Conservation (phyloP, 192 early-diverging fungal genomes). For the Coemansia sp. region DNA sequence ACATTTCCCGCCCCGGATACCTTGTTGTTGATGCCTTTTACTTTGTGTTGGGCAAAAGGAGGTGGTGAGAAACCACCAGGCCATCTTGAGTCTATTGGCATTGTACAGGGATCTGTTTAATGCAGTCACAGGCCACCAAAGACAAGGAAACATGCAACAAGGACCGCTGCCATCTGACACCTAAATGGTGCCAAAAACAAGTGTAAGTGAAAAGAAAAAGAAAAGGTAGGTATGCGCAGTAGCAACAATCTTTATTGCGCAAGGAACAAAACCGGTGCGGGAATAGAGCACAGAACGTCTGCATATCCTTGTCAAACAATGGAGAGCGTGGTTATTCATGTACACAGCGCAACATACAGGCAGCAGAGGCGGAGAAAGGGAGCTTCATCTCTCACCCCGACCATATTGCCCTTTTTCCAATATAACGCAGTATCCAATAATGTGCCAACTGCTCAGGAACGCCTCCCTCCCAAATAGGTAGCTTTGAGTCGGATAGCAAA, state of each 20-base stretch:
- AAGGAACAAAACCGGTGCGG: constrained; percentile 1
- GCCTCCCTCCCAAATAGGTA: not conserved
- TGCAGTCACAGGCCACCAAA: not conserved
- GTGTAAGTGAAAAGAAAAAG: not conserved
- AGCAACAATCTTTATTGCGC: constrained; percentile 7
- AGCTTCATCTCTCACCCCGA: not conserved
- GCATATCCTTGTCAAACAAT: not conserved
- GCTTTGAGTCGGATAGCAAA: not conserved
- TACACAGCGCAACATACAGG: not conserved
- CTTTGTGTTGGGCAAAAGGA: no score
- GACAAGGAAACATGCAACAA: not conserved
- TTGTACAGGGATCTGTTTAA: not conserved
- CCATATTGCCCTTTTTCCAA: constrained; percentile 5
- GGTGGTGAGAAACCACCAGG: not conserved
- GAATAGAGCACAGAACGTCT: constrained; percentile 10
- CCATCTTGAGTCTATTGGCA: not conserved
- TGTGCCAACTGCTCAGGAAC: not conserved
- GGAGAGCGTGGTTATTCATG: not conserved
- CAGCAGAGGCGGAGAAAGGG: constrained; percentile 8
- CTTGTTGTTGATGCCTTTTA: not conserved
- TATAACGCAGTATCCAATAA: constrained; percentile 6
- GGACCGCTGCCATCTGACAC: not conserved
- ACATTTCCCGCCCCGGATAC: no score
- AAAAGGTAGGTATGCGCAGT: not conserved
- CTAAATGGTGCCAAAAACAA: not conserved